These are phyloP conservation scores for Artemisia annua DNA, from an alignment of 129 eudicot genomes.

Conservation along the genomic window DNA sequence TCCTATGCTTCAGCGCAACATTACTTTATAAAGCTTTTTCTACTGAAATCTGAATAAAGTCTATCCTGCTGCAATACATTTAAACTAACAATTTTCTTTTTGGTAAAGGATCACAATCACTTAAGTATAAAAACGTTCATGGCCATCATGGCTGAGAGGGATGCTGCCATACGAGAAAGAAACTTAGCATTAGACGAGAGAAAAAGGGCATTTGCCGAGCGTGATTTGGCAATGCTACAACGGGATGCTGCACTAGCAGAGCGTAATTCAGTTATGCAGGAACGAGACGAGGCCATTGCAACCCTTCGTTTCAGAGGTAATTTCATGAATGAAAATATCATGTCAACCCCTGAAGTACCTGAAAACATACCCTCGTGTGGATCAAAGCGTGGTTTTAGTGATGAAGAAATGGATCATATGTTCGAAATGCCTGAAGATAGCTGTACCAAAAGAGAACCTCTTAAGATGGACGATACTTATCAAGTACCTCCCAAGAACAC, in stretches of 20 bases:
- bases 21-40: not conserved
- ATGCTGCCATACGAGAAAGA: conserved; percentile 73
- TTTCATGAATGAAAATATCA: conserved; percentile 39
- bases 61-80: not conserved
- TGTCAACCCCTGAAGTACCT: conserved; percentile 34
- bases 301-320: conserved; percentile 43
- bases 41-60: not conserved
- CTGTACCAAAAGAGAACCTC: conserved; percentile 34
- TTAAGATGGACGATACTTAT: not conserved
- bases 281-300: conserved; percentile 61
- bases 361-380: conserved; percentile 26
- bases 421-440: conserved; percentile 36
- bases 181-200: conserved; percentile 76
- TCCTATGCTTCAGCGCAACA: conserved; percentile 8
- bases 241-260: conserved; percentile 71
- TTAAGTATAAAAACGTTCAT: conserved; percentile 69
- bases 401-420: conserved; percentile 45
- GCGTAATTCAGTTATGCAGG: conserved; percentile 64
- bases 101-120: conserved; percentile 63
- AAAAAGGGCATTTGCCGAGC: conserved; percentile 67
- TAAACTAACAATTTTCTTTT: conserved; percentile 5
- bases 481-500: conserved; percentile 18
- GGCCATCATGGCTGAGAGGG: conserved; percentile 85
- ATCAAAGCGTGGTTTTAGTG: conserved; percentile 34
- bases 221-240: conserved; percentile 77